A percentile compares a stretch with the other conserved stretches of the same genome.
phyloP scores from a whole-genome alignment of 2,329 filamentous ascomycete genomes.

The Monosporascus sp. region DNA sequence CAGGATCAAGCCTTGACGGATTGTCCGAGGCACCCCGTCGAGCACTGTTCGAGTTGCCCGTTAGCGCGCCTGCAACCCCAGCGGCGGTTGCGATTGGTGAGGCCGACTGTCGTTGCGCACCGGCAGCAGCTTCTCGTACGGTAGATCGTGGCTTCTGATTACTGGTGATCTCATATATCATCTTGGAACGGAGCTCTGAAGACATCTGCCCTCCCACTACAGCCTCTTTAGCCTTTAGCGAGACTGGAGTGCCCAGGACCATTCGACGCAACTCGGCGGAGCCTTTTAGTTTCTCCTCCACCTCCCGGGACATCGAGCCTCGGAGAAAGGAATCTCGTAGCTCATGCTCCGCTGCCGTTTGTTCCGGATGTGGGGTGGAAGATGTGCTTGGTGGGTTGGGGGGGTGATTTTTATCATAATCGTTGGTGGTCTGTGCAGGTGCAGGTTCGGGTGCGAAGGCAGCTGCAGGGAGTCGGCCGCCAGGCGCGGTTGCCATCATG shows the following conservation, averaged over 20 bases:
- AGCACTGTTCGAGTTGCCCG: background rate
- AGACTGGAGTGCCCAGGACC: background rate
- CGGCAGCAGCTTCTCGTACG: background rate
- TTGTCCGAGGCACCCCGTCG: background rate
- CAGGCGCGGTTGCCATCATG: background rate
- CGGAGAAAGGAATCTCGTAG: background rate
- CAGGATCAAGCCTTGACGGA: background rate
- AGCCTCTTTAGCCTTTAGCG: background rate
- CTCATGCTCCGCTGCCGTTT: background rate
- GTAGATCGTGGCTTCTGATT: background rate
- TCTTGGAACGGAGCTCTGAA: background rate
- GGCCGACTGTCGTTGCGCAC: background rate
- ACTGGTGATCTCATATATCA: background rate
- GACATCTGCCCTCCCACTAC: background rate
- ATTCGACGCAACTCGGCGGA: background rate
- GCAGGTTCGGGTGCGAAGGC: background rate
- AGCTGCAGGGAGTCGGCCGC: background rate
- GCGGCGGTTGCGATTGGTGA: background rate
- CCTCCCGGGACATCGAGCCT: background rate
- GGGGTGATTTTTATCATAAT: too few species aligned
- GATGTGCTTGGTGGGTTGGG: background rate
- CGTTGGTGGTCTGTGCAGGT: background rate
- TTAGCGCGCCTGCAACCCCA: background rate
- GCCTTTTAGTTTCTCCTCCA: background rate
- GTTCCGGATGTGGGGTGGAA: background rate